These are phyloP conservation scores for Penicillium sp. DNA, from an alignment of 2,329 filamentous ascomycete genomes.

Conservation along the genomic window DNA sequence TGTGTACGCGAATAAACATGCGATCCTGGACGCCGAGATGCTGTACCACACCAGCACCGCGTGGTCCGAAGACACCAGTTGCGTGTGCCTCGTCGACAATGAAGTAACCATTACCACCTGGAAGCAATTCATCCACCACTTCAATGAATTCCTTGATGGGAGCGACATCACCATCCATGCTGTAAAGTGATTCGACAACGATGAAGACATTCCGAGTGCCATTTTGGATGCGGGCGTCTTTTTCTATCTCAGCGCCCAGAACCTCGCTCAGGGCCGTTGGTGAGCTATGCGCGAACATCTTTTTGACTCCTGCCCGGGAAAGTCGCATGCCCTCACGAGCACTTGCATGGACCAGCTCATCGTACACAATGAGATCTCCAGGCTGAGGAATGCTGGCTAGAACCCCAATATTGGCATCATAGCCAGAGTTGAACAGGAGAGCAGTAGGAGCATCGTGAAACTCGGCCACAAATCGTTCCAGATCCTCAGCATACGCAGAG, in stretches of 20 bases:
- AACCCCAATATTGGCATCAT: constrained; percentile 66
- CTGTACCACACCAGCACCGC: constrained; percentile 54
- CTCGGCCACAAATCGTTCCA: constrained; percentile 59
- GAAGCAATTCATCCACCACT: constrained; percentile 58
- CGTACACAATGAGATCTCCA: constrained; percentile 67
- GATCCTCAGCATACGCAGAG: constrained; percentile 58
- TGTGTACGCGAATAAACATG: constrained; percentile 54
- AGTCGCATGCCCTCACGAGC: constrained; percentile 75
- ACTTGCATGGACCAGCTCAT: constrained; percentile 76
- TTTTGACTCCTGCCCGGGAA: constrained; percentile 54
- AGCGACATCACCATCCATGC: constrained; percentile 78
- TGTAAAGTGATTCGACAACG: constrained; percentile 72
- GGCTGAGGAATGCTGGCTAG: constrained; percentile 62
- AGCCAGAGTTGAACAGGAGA: constrained; percentile 65
- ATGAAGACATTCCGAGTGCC: constrained; percentile 62
- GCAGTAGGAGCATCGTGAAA: constrained; percentile 62
- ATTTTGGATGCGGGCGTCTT: constrained; percentile 33
- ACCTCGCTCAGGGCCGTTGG: constrained; percentile 39
- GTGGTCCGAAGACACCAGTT: constrained; percentile 52
- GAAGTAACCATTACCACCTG: constrained; percentile 57
- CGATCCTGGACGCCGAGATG: constrained; percentile 52
- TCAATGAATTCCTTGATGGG: constrained; percentile 63
- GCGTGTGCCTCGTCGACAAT: constrained; percentile 61
- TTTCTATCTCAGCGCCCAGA: constrained; percentile 33
- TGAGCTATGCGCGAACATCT: constrained; percentile 53